Conservation (phyloP, 78 protist species). For the Chrysochromulina tobinii region DNA sequence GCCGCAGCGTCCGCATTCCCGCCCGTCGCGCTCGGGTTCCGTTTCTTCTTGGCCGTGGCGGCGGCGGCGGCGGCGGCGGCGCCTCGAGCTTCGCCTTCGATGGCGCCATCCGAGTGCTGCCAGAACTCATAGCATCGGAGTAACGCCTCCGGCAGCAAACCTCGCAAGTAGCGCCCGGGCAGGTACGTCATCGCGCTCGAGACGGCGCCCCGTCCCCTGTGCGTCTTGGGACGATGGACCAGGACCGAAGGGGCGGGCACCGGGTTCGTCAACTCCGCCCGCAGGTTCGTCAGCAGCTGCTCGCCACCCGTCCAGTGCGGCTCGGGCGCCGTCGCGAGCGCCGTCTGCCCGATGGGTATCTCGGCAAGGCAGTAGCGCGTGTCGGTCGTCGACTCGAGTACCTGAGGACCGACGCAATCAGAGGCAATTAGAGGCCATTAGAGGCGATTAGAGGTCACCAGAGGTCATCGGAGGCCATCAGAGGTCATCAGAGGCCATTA, state of each 20-base stretch:
- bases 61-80: too few relatives aligned
- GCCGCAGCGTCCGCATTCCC: neutral
- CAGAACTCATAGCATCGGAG: constrained; percentile 2
- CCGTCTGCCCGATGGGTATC: too few relatives aligned
- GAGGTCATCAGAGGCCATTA: too few relatives aligned
- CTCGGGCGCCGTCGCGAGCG: neutral
- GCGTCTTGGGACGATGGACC: neutral
- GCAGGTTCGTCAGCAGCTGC: neutral
- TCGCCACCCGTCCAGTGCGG: neutral
- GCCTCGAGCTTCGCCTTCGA: too few relatives aligned
- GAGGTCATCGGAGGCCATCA: too few relatives aligned
- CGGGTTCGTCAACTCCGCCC: neutral
- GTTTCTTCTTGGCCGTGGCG: too few relatives aligned
- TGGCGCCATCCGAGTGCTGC: neutral
- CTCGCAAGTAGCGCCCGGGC: constrained; percentile 39
- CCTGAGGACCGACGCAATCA: too few relatives aligned
- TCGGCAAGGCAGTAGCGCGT: neutral
- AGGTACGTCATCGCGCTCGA: neutral
- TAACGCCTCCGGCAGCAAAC: constrained; percentile 48
- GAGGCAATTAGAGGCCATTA: too few relatives aligned
- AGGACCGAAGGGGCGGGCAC: neutral
- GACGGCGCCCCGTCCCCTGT: neutral
- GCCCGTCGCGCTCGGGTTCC: too few relatives aligned
- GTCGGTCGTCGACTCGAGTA: neutral
- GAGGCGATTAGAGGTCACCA: too few relatives aligned